phyloP scores from a whole-genome alignment of 2,329 filamentous ascomycete species.

The Ceratocystiopsis brevicomis region DNA sequence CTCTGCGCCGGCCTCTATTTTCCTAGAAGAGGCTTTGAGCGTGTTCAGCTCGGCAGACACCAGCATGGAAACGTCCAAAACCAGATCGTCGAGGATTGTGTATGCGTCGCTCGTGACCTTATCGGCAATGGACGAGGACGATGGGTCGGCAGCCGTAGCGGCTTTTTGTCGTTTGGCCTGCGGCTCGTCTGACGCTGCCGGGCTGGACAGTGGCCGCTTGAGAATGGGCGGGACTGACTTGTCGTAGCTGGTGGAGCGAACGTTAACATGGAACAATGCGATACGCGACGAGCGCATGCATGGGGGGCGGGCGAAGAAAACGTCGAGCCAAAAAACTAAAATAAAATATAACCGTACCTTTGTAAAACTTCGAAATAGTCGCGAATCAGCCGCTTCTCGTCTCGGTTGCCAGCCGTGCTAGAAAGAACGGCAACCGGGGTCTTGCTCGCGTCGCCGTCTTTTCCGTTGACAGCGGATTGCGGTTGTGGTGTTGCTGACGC shows the following conservation, averaged over 20 bases:
- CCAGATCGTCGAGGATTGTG: conserved; percentile 44
- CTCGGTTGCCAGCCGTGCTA: conserved; percentile 8
- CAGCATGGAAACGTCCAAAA: conserved; percentile 29
- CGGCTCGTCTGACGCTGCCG: conserved; percentile 28
- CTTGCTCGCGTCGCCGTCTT: neutral
- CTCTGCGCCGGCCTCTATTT: neutral
- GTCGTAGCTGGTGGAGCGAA: conserved; percentile 27
- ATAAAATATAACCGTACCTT: conserved; percentile 17
- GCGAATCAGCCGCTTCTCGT: conserved; percentile 19
- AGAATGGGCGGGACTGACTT: conserved; percentile 30
- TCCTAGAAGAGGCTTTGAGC: conserved; percentile 15
- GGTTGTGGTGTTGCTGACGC: neutral
- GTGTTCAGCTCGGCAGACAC: conserved; percentile 23
- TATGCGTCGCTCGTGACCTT: conserved; percentile 34
- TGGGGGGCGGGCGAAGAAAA: neutral
- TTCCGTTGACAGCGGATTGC: neutral
- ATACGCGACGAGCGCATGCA: too few species aligned
- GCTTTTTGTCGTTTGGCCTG: conserved; percentile 42
- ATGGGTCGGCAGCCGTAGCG: conserved; percentile 18
- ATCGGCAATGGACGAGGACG: conserved; percentile 24
- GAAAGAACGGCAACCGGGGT: conserved; percentile 10
- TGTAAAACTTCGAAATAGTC: conserved; percentile 25
- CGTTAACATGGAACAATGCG: conserved; percentile 1
- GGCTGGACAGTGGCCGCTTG: conserved; percentile 29
- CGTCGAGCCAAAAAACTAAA: conserved; percentile 4